Base-by-base conservation (phyloP, 1,284 basidiomycete genomes). In the Cryptococcus hybrid region DNA sequence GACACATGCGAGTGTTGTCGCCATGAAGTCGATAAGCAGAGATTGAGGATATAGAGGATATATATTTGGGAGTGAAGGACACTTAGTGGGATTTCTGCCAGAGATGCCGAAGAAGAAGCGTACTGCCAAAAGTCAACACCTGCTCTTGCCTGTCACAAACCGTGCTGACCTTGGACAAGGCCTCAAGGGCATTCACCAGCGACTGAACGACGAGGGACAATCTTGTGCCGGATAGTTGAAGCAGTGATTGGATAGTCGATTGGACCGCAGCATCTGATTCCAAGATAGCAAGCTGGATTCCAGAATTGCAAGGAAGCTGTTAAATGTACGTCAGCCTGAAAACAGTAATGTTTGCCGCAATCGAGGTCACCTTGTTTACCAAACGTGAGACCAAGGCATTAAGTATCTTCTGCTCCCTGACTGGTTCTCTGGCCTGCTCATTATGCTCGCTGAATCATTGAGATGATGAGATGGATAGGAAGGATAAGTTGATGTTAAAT, bases 41-140 rank as follows among this genome's bases (percentile, higher is more conserved):
- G 39, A 7, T 88, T 84, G 15, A 97, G 79, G 44, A 95, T 85
- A 77, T 95, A 92, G 64, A 96, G 82, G 36, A 96, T 78, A 68
- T 92, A 92, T 1, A 96, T 82, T 73, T 95, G 90, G 0, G 92
- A 95, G 69, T 95, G 91, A 7, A 95, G 83, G 52, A 88, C 83
- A 61, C 90, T 87, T 30, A 89, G 80, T 0, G 85, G 82, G 58
- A 84, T 80, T 58, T 83, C 80, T 40, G 59, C 51, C 15, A 73
- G 62, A 1, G 70, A 64, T 3, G 67, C 55, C 3, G 53, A 52
- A 18, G 64, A 61, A 38, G 52, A 57, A 2, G 71, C 64, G 64
- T 74, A 72, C 71, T 49, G 82, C 39, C 5, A 43, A 45, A 79
- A 78, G 34, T 72, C 60, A 65, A 86, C 83, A 55, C 81, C 79